Percentiles rank a stretch among this genome's conserved stretches.
These are phyloP conservation scores for Talaromyces marneffei DNA, from an alignment of 2,329 filamentous ascomycete genomes.

Conservation along the genomic window DNA sequence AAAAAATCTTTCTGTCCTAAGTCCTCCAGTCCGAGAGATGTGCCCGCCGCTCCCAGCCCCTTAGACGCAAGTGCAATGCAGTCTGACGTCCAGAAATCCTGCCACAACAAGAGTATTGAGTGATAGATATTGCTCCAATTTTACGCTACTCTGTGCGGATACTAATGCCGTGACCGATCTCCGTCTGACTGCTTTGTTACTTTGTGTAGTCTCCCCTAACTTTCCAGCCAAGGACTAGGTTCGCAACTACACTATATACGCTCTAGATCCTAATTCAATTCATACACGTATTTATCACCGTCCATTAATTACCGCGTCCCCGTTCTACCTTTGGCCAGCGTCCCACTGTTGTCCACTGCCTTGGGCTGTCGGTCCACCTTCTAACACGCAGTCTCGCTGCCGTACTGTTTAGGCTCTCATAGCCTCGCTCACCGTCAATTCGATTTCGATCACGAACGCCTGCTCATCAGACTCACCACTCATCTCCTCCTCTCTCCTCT, in stretches of 20 bases:
- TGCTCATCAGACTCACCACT: slow-evolving; percentile 2
- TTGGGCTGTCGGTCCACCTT: slow-evolving; percentile 4
- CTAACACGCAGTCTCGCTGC: not conserved
- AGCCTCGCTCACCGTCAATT: slow-evolving; percentile 12
- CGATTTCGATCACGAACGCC: slow-evolving; percentile 3
- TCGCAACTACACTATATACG: not conserved
- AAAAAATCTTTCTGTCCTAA: not conserved
- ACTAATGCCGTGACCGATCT: slow-evolving; percentile 3
- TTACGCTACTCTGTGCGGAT: not conserved
- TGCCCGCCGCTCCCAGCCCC: not conserved
- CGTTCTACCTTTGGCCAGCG: not conserved
- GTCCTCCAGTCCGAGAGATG: not conserved
- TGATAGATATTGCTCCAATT: not conserved
- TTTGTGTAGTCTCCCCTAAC: not conserved
- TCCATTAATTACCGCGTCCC: slow-evolving; percentile 9
- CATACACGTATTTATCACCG: not conserved
- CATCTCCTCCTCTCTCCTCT: not conserved
- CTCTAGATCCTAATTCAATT: not conserved
- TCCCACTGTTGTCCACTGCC: slow-evolving; percentile 4
- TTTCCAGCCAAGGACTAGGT: not conserved
- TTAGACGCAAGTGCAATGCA: slow-evolving; percentile 1
- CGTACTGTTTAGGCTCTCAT: slow-evolving; percentile 2
- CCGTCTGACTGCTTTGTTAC: not conserved
- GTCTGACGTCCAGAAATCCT: not conserved
- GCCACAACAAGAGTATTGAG: not conserved